Percentiles rank a stretch among this genome's conserved stretches.
These are phyloP conservation scores for Chenopodium suecicum DNA, from an alignment of 148 eudicot species.

Conservation along the genomic window DNA sequence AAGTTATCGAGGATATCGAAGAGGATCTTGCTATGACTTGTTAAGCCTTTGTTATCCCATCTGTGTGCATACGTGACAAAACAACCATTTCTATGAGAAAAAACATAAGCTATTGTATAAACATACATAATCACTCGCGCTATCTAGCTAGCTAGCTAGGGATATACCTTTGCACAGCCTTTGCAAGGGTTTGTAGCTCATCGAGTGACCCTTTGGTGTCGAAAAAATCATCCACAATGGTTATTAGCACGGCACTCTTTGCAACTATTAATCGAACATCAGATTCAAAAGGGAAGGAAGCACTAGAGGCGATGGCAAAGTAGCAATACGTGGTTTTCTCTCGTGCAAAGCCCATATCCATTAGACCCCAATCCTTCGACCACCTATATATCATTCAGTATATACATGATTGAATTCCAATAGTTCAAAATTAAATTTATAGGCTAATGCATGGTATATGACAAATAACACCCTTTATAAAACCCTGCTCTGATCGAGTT, in stretches of 20 bases:
- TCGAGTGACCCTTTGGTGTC: constrained; percentile 42
- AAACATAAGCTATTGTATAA: neutral
- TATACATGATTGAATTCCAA: neutral
- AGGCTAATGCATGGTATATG: too few relatives aligned
- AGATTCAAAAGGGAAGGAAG: constrained; percentile 29
- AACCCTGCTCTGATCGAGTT: too few relatives aligned
- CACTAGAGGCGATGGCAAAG: constrained; percentile 33
- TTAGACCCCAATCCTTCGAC: constrained; percentile 38
- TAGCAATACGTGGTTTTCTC: constrained; percentile 44
- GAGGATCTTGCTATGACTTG: constrained; percentile 34
- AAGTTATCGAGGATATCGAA: constrained; percentile 40
- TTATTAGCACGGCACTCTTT: constrained; percentile 37
- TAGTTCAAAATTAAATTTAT: neutral
- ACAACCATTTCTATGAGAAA: neutral
- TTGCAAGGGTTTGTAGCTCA: constrained; percentile 31
- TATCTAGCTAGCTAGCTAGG: neutral
- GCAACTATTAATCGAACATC: constrained; percentile 27
- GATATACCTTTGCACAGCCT: constrained; percentile 37
- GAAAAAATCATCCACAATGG: constrained; percentile 47
- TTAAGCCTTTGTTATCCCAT: constrained; percentile 41
- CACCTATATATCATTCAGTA: constrained; percentile 27
- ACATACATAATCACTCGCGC: neutral
- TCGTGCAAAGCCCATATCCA: constrained; percentile 47
- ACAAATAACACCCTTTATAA: too few relatives aligned
- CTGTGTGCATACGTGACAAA: constrained; percentile 6